A percentile compares a stretch with the other conserved stretches of the same genome.
phyloP scores from a whole-genome alignment of 2,329 filamentous ascomycete genomes.

The Calonectria montana region DNA sequence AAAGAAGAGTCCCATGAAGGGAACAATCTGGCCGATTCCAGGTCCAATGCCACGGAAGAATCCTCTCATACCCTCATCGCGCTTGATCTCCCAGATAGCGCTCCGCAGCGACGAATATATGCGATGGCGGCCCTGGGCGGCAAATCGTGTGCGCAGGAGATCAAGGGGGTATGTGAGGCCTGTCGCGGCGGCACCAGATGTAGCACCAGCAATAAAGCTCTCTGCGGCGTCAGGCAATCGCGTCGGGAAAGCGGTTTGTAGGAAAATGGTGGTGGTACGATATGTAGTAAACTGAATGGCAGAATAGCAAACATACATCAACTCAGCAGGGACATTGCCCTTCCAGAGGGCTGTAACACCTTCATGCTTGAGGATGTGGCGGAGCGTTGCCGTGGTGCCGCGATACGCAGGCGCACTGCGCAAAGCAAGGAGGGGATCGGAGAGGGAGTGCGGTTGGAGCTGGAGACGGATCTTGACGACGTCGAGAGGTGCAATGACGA shows the following conservation, averaged over 20 bases:
- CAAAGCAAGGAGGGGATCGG: conserved; percentile 75
- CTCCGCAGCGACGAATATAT: conserved; percentile 80
- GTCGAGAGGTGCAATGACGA: conserved; percentile 94
- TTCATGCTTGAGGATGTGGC: conserved; percentile 81
- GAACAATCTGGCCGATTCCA: conserved; percentile 87
- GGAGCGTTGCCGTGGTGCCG: conserved; percentile 80
- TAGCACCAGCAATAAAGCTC: conserved; percentile 85
- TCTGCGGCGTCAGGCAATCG: conserved; percentile 74
- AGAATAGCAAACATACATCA: conserved; percentile 93
- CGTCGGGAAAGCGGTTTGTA: conserved; percentile 63
- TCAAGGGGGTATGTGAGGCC: conserved; percentile 91
- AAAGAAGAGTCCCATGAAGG: conserved; percentile 98
- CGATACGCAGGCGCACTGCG: conserved; percentile 69
- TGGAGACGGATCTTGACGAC: conserved; percentile 98
- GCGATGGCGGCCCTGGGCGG: conserved; percentile 85
- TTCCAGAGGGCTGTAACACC: conserved; percentile 94
- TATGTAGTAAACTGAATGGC: conserved; percentile 92
- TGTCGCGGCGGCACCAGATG: conserved; percentile 85
- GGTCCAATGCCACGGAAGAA: conserved; percentile 92
- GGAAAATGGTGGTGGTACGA: conserved; percentile 75
- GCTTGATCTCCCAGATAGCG: conserved; percentile 78
- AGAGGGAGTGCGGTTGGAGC: conserved; percentile 87
- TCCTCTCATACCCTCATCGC: conserved; percentile 78
- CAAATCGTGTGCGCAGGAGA: conserved; percentile 92
- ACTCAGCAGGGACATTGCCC: conserved; percentile 94